Evolutionary conservation across 768 basidiomycete genomes (phyloP), one percentile per base, ranked within the genome.

Genomic region (Collybia sordida): DNA sequence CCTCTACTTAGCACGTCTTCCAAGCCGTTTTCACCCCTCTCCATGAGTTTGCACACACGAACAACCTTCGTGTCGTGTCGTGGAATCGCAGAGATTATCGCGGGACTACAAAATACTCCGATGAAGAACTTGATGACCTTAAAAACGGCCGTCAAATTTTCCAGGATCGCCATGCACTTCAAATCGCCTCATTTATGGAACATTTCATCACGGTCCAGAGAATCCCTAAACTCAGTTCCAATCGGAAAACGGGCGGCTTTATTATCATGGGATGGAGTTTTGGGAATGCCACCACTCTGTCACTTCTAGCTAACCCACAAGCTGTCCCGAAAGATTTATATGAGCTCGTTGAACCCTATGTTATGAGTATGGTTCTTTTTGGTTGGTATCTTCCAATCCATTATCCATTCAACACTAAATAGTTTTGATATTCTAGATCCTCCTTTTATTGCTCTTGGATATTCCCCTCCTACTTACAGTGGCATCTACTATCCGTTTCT

Each of bases 191-290:
- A 17, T 64, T 77, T 35, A 27, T 72, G 15, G 51, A 60, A 21
- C 49, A 65, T 21, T 61, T 67, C 9, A 57, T 70, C 15, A 47
- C 64, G 47, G 49, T 57, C n/a, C 47, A 65, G 18, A 35, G 53
- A 2, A 61, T 69, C 9, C 68, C 69, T 1, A 56, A 54, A 34
- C 50, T 66, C 9, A 63, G 41, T 24, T 42, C 38, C 2, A 61
- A 73, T 40, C 52, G 62, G 9, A 62, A 53, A 23, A 42, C 38
- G 0, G 72, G 73, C 1, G 74, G 74, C 1, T 47, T 74, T n/a
- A 61, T 64, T 3, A 47, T 73, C 6, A 39, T 71, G 54, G 72
- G 72, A 8, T 76, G 74, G 73, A 72, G 72, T 2, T 60, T 67
- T 47, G 74, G 73, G 1, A 55, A 50, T 8, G 57, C 62, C 12